Evolutionary conservation across 257 asterid genomes (phyloP), one percentile per base, ranked within the genome.

Genomic region (Solanum piurae): DNA sequence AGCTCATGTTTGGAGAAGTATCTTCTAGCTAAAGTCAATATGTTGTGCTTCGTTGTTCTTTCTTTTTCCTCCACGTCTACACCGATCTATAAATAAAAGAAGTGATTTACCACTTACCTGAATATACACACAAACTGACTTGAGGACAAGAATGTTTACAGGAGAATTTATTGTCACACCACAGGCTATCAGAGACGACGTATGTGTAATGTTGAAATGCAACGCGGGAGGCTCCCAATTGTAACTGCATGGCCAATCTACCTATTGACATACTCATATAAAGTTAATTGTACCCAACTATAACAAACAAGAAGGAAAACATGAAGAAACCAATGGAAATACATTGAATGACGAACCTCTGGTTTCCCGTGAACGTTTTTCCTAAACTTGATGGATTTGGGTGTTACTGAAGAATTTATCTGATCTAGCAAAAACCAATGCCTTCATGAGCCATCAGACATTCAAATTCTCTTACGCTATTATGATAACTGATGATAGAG

Each of bases 111-210:
- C 55, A 42, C 36, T 38, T 18, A 85, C 8, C 40, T 66, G 23
- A 42, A 40, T 33, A 40, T 85, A 64, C 4, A 83, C 86, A 52
- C 11, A 42, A 79, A 79, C 84, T 13, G 37, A 44, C 38, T 79
- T 79, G 90, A 87, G 68, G 86, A 79, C 79, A 7, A 82, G 88
- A 89, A 64, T 62, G 92, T 95, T 93, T 90, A 97, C 99, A 71
- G 92, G 98, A 87, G 98, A 94, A 88, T 89, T 40, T 58, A 87
- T 6, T 21, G 95, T 93, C 64, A 97, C 96, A 80, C 97, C 98
- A 86, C 99, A 97, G 8, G 98, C 98, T 91, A 94, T 92, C 92
- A 97, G 88, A 83, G 99, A 97, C 71, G 98, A 91, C 27, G 98
- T 92, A 91, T 95, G 99, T 2, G 99, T 95, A 89, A 97, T 91